Conservation (phyloP, 2,329 filamentous ascomycete species). For the Monilinia vaccinii-corymbosi region DNA sequence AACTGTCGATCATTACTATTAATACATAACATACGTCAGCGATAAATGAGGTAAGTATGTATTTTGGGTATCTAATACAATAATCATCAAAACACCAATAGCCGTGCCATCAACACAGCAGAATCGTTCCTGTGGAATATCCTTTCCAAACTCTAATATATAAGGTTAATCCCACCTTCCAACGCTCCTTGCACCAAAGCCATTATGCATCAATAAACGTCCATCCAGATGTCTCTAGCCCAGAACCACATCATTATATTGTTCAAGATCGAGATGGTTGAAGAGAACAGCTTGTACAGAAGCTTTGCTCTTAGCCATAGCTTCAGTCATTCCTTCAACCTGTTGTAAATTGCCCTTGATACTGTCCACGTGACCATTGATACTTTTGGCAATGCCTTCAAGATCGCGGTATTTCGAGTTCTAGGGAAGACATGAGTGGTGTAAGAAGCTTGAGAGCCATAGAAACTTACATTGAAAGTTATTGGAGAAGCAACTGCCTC, state of each 20-base stretch:
- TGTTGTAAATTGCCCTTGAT: slow-evolving; percentile 28
- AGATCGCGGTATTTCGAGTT: slow-evolving; percentile 24
- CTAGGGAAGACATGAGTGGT: slow-evolving; percentile 18
- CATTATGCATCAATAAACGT: neutral
- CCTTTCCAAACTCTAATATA: neutral
- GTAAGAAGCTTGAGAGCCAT: neutral
- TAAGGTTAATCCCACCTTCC: neutral
- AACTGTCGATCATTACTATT: neutral
- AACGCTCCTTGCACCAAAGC: neutral
- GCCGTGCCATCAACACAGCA: neutral
- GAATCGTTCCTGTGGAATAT: neutral
- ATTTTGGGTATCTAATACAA: slow-evolving; percentile 5
- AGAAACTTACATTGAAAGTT: slow-evolving; percentile 18
- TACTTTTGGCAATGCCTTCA: slow-evolving; percentile 19
- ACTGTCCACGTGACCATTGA: slow-evolving; percentile 28
- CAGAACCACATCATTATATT: slow-evolving; percentile 28
- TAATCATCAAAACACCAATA: neutral
- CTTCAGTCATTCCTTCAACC: slow-evolving; percentile 25
- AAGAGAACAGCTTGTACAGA: slow-evolving; percentile 27
- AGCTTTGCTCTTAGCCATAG: slow-evolving; percentile 26
- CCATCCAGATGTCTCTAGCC: slow-evolving; percentile 12
- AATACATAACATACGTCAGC: slow-evolving; percentile 7
- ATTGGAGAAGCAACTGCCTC: neutral
- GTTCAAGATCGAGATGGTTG: slow-evolving; percentile 21
- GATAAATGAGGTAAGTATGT: neutral